Evolutionary conservation across 805 yeast species (phyloP).

Genomic region (Saccharomycopsis sp.): DNA sequence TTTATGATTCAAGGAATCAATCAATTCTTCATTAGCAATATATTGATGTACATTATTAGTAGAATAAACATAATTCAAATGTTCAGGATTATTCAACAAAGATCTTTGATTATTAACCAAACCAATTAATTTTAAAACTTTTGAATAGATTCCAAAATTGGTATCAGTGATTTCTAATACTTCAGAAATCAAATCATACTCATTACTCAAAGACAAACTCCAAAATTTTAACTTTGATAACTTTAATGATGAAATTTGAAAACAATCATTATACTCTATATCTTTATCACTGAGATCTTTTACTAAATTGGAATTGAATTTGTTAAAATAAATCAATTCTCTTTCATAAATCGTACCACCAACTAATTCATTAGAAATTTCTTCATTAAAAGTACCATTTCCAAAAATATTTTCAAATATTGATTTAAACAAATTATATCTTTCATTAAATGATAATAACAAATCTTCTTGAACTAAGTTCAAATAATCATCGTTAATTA

Average conservation of each 20-base stretch:
- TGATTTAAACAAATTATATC: constrained; percentile 6
- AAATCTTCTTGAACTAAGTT: constrained; percentile 3
- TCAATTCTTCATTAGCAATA: background rate
- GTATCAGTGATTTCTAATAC: background rate
- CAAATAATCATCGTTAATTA: constrained; percentile 2
- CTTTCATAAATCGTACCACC: constrained; percentile 17
- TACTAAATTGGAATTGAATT: background rate
- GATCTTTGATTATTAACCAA: constrained; percentile 6
- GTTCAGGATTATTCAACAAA: constrained; percentile 4
- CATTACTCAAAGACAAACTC: constrained; percentile 3
- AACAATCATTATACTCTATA: background rate
- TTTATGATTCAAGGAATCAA: background rate
- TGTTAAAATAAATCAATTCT: constrained; percentile 15
- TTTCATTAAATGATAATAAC: constrained; percentile 13
- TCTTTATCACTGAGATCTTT: background rate
- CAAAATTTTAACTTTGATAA: constrained; percentile 5
- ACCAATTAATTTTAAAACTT: background rate
- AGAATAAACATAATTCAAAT: constrained; percentile 5
- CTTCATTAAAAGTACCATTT: constrained; percentile 1
- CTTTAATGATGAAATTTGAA: background rate
- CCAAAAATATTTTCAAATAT: constrained; percentile 10
- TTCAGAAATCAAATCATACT: constrained; percentile 5
- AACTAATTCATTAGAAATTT: constrained; percentile 2
- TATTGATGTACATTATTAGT: background rate
- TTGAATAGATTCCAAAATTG: background rate